These are phyloP conservation scores for Musa itinerans DNA, from an alignment of 176 grass and related monocot species.

Conservation along the genomic window DNA sequence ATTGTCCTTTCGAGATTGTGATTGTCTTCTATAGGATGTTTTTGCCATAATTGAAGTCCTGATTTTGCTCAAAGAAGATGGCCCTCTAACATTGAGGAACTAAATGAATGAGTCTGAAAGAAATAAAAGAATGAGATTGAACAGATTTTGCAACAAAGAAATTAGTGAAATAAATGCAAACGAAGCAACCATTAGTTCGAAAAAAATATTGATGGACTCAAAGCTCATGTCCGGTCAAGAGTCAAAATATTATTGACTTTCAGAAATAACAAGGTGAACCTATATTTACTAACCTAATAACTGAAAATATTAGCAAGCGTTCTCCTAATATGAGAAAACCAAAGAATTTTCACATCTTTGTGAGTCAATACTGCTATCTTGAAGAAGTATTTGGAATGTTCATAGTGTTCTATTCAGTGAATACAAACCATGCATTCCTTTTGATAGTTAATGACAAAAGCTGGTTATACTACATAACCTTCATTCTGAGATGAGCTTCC, in stretches of 20 bases:
- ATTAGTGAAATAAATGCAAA: neutral
- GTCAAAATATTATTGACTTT: neutral
- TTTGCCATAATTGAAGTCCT: slow-evolving; percentile 34
- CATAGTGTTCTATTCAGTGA: too few species aligned
- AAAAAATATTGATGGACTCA: neutral
- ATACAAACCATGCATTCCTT: too few species aligned
- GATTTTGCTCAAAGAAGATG: neutral
- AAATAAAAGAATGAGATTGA: neutral
- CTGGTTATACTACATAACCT: too few species aligned
- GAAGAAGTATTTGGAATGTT: too few species aligned
- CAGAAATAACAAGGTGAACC: neutral
- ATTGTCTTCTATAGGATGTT: slow-evolving; percentile 29
- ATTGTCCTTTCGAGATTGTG: slow-evolving; percentile 30
- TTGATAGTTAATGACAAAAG: too few species aligned
- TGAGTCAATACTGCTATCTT: too few species aligned
- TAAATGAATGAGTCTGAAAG: neutral
- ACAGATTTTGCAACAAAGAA: neutral
- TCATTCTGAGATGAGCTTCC: too few species aligned
- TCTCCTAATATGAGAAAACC: neutral
- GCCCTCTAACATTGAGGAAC: neutral
- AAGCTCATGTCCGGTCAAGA: neutral
- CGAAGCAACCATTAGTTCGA: neutral
- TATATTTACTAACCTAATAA: neutral
- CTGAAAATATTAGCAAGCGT: neutral
- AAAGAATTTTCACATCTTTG: neutral